phyloP scores from a whole-genome alignment of 1,284 basidiomycete species.

The Clitocybe nebularis region DNA sequence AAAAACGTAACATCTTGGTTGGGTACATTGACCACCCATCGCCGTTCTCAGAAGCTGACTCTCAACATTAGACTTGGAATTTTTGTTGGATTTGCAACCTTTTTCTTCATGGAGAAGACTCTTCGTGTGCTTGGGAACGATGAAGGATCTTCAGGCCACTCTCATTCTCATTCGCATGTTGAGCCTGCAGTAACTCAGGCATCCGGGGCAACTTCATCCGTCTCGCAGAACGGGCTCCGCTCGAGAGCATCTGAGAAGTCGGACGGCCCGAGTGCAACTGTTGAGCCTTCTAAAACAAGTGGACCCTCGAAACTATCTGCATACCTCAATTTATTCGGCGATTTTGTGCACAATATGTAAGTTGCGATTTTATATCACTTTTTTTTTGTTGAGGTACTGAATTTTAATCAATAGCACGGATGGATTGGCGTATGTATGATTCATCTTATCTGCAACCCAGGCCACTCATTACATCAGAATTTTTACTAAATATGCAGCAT shows the following conservation, averaged over 20 bases:
- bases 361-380: conserved; percentile 24
- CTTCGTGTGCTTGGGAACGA: conserved; percentile 73
- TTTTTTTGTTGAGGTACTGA: conserved; percentile 17
- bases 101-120: conserved; percentile 90
- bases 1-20: conserved; percentile 85
- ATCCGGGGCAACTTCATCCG: conserved; percentile 32
- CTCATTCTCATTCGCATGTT: conserved; percentile 51
- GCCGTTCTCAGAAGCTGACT: conserved; percentile 9
- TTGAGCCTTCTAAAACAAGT: conserved; percentile 27
- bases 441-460: conserved; percentile 4
- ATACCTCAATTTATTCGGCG: conserved; percentile 87
- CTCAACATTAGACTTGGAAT: conserved; percentile 59
- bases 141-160: conserved; percentile 45
- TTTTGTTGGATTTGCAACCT: conserved; percentile 80
- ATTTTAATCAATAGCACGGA: conserved; percentile 56
- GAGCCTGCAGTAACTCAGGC: conserved; percentile 26
- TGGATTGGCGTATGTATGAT: conserved; percentile 68
- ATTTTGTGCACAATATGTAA: conserved; percentile 86
- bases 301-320: conserved; percentile 79
- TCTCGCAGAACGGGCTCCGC: conserved; percentile 33
- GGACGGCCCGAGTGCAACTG: conserved; percentile 14
- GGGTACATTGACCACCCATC: conserved; percentile 51
- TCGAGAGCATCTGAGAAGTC: conserved; percentile 28
- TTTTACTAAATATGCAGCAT: conserved; percentile 45
- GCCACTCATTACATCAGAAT: conserved; percentile 11